Conservation (phyloP, 192 early-diverging fungal genomes). For the Backusella sp. region DNA sequence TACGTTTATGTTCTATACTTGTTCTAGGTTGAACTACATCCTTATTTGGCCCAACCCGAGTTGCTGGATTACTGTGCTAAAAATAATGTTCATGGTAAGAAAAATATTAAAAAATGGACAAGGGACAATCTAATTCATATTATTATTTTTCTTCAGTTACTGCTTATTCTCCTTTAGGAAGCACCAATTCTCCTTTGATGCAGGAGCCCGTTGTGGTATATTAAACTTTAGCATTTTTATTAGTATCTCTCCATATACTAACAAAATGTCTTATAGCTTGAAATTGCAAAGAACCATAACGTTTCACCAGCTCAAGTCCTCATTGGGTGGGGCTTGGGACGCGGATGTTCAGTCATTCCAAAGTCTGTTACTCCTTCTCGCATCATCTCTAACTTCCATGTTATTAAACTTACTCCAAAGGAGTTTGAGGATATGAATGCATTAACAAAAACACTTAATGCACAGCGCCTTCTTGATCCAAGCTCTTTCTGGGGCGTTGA, state of each 20-base stretch:
- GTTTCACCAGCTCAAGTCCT: slow-evolving; percentile 73
- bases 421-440: background rate
- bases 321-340: slow-evolving; percentile 73
- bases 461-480: slow-evolving; percentile 5
- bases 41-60: slow-evolving; percentile 68
- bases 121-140: background rate
- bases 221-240: background rate
- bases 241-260: background rate
- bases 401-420: slow-evolving; percentile 6
- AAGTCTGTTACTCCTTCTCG: slow-evolving; percentile 67
- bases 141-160: slow-evolving; percentile 43
- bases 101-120: background rate
- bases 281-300: slow-evolving; percentile 66
- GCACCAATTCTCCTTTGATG: slow-evolving; percentile 23
- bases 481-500: background rate
- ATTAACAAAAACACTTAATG: background rate
- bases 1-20: slow-evolving; percentile 1
- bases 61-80: slow-evolving; percentile 71
- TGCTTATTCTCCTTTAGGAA: slow-evolving; percentile 85
- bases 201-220: slow-evolving; percentile 27
- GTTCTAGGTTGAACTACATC: slow-evolving; percentile 81
- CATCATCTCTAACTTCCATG: slow-evolving; percentile 25
- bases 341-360: slow-evolving; percentile 78
- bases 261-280: slow-evolving; percentile 3
- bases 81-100: slow-evolving; percentile 56